Evolutionary conservation across 306 rosid species (phyloP), one percentile per base, ranked within the genome.

Genomic region (Amphicarpaea edgeworthii): DNA sequence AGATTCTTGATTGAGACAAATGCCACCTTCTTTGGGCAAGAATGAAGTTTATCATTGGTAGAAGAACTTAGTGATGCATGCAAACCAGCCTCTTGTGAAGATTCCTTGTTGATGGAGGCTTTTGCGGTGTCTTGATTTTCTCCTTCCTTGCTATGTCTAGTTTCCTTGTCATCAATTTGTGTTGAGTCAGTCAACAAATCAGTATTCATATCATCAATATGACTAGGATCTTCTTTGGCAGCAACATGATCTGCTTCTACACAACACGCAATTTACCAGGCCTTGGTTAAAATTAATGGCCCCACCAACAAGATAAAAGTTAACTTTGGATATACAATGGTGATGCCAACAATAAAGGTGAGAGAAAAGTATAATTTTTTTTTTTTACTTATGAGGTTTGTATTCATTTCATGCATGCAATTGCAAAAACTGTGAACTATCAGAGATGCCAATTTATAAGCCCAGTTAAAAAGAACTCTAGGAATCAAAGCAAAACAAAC

Each of bases 1-100:
- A 88, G 87, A 68, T 78, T 82, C 70, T 84, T 86, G 43, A 92
- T 70, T 0, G 93, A 86, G 64, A 94, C 54, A 81, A 90, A 94
- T 12, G 96, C 97, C 21, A 88, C 90, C 79, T 86, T 88, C 73
- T 79, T 83, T 0, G 84, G 70, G 53, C 75, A 41, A 17, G 87
- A 79, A 73, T 69, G 51, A 30, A 15, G 78, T 55, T 77, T 63
- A 30, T 80, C 59, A 55, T 60, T n/a, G 30, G 77, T 20, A 54
- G 83, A 74, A 42, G 83, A 59, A 38, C 12, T 42, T 38, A 84
- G 61, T 50, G 65, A 58, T 55, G 74, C 55, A 77, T 47, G 73
- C 72, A 81, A 79, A 61, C 75, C 63, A 41, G 32, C 73, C 37
- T 75, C 76, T 58, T 32, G 65, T 2, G 78, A 70, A 45, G 81